These are phyloP conservation scores for Podila epigama DNA, from an alignment of 192 early-diverging fungal genomes.

Conservation along the genomic window DNA sequence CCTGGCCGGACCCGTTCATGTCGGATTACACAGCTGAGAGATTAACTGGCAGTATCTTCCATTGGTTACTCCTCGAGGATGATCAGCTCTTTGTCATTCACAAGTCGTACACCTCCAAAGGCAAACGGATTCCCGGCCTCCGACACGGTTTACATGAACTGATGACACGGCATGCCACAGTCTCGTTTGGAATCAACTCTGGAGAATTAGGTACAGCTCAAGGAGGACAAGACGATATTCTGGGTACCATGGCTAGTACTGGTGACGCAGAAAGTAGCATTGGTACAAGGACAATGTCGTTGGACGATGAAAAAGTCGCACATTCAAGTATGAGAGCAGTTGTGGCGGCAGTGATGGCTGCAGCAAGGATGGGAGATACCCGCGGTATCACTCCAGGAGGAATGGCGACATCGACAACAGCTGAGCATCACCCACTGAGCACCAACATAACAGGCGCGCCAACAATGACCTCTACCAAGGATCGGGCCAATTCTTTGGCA, in stretches of 20 bases:
- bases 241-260: neutral
- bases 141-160: slow-evolving; percentile 45
- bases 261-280: neutral
- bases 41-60: slow-evolving; percentile 52
- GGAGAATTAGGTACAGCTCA: neutral
- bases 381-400: neutral
- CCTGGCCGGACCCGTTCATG: slow-evolving; percentile 68
- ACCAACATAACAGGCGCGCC: neutral
- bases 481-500: slow-evolving; percentile 11
- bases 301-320: no score
- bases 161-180: slow-evolving; percentile 1
- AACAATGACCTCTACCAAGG: neutral
- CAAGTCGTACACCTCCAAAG: slow-evolving; percentile 50
- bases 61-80: slow-evolving; percentile 62
- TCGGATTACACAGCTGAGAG: slow-evolving; percentile 59
- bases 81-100: slow-evolving; percentile 57
- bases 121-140: slow-evolving; percentile 46
- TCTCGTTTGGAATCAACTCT: no score
- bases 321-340: no score
- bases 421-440: neutral
- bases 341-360: no score
- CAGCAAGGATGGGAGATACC: slow-evolving; percentile 7
- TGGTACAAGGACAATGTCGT: no score
- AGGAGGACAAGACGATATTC: neutral
- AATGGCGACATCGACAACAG: neutral